A percentile compares a stretch with the other conserved stretches of the same genome.
Conservation (phyloP, 164 flowering plant genomes). For the Magnolia officinalis region DNA sequence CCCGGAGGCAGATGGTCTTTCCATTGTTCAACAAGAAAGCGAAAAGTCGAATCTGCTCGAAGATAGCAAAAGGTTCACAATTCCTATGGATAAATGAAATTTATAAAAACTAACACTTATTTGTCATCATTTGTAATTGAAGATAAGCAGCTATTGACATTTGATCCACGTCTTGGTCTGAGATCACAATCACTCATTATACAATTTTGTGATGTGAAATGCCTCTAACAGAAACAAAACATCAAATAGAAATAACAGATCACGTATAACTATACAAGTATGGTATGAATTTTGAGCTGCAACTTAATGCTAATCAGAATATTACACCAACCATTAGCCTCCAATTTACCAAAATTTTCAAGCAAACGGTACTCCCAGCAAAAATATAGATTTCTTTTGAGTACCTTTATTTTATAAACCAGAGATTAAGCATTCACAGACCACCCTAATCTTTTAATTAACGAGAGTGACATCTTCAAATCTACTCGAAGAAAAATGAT, state of each 20-base stretch:
- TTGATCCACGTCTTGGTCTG: not conserved
- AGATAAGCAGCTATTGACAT: not conserved
- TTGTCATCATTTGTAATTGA: not conserved
- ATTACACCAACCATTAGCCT: not conserved
- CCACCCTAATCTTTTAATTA: no score
- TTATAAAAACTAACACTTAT: not conserved
- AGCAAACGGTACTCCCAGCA: not conserved
- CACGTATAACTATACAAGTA: not conserved
- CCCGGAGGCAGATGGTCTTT: conserved; percentile 79
- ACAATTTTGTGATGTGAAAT: not conserved
- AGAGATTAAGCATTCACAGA: no score
- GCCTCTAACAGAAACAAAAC: not conserved
- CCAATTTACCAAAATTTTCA: not conserved
- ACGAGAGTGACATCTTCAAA: no score
- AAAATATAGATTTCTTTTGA: not conserved
- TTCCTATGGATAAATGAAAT: not conserved
- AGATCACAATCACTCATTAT: no score
- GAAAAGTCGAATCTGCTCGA: conserved; percentile 72
- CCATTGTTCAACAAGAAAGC: conserved; percentile 79
- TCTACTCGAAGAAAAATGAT: no score
- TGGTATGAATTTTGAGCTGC: not conserved
- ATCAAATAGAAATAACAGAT: not conserved
- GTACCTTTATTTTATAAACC: not conserved
- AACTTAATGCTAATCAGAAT: no score
- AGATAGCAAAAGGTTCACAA: not conserved